Evolutionary conservation across 1,139 yeast genomes (phyloP).

Genomic region (Saccharomyces pastorianus): DNA sequence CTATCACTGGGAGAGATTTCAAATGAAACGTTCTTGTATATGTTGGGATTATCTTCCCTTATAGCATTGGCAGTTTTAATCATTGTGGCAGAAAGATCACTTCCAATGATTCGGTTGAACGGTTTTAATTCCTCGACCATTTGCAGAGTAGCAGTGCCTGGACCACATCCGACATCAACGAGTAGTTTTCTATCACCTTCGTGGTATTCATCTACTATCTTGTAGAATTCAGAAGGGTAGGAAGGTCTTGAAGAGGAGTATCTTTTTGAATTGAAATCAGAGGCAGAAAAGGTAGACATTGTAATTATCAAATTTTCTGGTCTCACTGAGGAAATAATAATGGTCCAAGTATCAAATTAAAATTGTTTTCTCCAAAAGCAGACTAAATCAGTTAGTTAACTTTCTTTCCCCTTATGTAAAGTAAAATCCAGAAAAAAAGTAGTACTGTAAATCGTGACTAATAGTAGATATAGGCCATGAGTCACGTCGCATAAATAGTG

Average conservation of each 20-base stretch:
- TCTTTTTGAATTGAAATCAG: conserved; percentile 47
- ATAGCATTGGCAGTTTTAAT: conserved; percentile 38
- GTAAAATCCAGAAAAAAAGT: neutral
- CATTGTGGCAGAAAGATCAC: conserved; percentile 62
- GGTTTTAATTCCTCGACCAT: conserved; percentile 37
- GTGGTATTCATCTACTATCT: conserved; percentile 38
- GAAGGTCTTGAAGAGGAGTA: conserved; percentile 60
- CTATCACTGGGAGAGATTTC: conserved; percentile 34
- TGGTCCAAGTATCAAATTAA: neutral
- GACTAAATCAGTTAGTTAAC: neutral
- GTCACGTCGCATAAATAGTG: neutral
- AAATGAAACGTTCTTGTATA: conserved; percentile 6
- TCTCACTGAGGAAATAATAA: neutral
- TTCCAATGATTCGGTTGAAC: conserved; percentile 42
- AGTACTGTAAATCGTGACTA: neutral
- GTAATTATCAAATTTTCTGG: too few relatives aligned
- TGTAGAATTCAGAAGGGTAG: conserved; percentile 50
- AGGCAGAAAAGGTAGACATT: conserved; percentile 62
- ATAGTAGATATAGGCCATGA: neutral
- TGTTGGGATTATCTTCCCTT: conserved; percentile 2
- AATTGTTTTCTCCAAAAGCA: neutral
- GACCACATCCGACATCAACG: conserved; percentile 73
- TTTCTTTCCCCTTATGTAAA: neutral
- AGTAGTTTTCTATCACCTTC: conserved; percentile 32
- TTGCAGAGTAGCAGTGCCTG: conserved; percentile 65